Percentiles rank a stretch among this genome's conserved stretches.
Conservation (phyloP, 306 rosid species). For the Rubus idaeus region DNA sequence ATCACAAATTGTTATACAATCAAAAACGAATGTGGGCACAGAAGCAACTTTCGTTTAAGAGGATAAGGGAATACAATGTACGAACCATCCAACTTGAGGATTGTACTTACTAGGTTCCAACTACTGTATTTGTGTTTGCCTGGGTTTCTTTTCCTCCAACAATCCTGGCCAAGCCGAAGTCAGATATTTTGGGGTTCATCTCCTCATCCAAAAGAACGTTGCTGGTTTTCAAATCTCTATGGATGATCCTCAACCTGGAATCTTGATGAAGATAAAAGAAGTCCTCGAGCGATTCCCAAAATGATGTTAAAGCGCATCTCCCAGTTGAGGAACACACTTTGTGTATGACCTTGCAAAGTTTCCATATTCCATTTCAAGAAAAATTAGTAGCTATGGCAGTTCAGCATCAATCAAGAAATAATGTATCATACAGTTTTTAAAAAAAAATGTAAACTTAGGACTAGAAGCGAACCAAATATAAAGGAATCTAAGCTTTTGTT, state of each 20-base stretch:
- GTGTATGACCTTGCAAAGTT: slow-evolving; percentile 39
- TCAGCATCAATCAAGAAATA: neutral
- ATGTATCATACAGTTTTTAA: too few species aligned
- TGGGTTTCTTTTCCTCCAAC: slow-evolving; percentile 60
- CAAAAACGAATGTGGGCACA: neutral
- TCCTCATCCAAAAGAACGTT: slow-evolving; percentile 62
- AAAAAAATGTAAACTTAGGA: too few species aligned
- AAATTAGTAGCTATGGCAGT: neutral
- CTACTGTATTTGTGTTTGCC: slow-evolving; percentile 53
- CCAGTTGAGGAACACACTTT: slow-evolving; percentile 43
- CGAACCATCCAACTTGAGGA: neutral
- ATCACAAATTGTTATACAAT: neutral
- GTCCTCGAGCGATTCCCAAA: slow-evolving; percentile 66
- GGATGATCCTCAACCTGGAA: slow-evolving; percentile 70
- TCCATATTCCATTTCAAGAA: slow-evolving; percentile 12
- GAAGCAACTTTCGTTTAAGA: neutral
- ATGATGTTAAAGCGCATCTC: slow-evolving; percentile 57
- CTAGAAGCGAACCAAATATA: slow-evolving; percentile 56
- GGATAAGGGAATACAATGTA: neutral
- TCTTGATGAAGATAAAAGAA: slow-evolving; percentile 72
- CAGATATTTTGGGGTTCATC: slow-evolving; percentile 68
- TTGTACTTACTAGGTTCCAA: slow-evolving; percentile 68
- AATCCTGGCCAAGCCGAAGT: slow-evolving; percentile 70
- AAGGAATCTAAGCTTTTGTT: slow-evolving; percentile 64
- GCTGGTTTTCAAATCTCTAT: slow-evolving; percentile 63